Evolutionary conservation across 1,284 basidiomycete species (phyloP).

Genomic region (Trametes polyzona): DNA sequence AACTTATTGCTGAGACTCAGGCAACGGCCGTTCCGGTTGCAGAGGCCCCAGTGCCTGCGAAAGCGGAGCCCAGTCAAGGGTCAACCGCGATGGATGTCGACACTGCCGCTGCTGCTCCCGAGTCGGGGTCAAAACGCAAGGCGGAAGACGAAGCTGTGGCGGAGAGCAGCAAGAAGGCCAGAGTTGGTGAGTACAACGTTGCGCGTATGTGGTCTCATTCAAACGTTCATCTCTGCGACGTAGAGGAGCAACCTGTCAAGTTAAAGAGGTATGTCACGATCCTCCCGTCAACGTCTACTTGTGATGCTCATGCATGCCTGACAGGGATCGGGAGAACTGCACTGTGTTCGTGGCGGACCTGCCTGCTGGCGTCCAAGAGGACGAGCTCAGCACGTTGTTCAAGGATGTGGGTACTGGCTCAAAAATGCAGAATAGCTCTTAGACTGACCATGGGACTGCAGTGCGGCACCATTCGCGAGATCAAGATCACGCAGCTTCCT

Average conservation of each 20-base stretch:
- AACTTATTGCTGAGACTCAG: conserved; percentile 53
- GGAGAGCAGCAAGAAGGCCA: conserved; percentile 60
- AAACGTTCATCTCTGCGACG: background rate
- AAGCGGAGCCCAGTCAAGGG: background rate
- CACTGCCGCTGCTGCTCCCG: conserved; percentile 25
- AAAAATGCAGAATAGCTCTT: no score
- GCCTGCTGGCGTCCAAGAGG: conserved; percentile 58
- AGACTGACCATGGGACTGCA: conserved; percentile 36
- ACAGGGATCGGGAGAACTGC: conserved; percentile 93
- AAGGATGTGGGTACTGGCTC: conserved; percentile 68
- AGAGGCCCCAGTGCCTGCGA: conserved; percentile 29
- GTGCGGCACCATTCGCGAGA: conserved; percentile 85
- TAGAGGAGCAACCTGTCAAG: conserved; percentile 46
- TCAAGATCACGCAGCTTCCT: conserved; percentile 68
- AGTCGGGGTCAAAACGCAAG: conserved; percentile 58
- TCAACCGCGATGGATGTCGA: conserved; percentile 59
- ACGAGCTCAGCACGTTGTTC: conserved; percentile 77
- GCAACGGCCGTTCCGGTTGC: conserved; percentile 38
- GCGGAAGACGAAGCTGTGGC: conserved; percentile 54
- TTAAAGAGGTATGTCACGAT: conserved; percentile 58
- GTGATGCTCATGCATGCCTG: background rate
- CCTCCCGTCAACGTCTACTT: background rate
- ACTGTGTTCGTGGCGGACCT: conserved; percentile 89
- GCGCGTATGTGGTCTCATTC: background rate
- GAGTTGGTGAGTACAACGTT: conserved; percentile 50